These are phyloP conservation scores for Pythium aquatile DNA, from an alignment of 352 stramenopile species.

Conservation along the genomic window DNA sequence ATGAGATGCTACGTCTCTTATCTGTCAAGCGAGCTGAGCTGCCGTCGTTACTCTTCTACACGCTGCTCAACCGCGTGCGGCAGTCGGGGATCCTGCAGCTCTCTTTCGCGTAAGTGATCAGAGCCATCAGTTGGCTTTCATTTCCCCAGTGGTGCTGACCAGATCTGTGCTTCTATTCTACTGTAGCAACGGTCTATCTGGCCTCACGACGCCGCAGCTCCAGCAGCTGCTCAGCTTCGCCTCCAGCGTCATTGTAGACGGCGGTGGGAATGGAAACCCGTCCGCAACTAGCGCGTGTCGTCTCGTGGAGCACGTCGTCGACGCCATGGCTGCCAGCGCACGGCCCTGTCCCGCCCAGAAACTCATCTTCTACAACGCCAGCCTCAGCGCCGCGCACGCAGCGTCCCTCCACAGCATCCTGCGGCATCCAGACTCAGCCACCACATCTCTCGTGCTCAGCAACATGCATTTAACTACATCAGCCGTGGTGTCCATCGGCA, in stretches of 20 bases:
- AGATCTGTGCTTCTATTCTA: not conserved
- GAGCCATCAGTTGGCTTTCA: not conserved
- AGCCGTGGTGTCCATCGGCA: slow-evolving; percentile 46
- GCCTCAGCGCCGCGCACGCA: slow-evolving; percentile 35
- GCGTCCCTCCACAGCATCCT: slow-evolving; percentile 37
- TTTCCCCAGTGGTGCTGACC: not conserved
- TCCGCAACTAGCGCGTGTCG: slow-evolving; percentile 14
- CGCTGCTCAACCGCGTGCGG: slow-evolving; percentile 65
- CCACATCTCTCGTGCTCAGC: slow-evolving; percentile 62
- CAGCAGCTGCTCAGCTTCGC: slow-evolving; percentile 56
- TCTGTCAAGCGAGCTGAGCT: slow-evolving; percentile 44
- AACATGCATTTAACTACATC: slow-evolving; percentile 42
- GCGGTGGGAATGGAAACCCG: slow-evolving; percentile 14
- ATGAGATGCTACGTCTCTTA: not conserved
- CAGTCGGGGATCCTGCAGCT: slow-evolving; percentile 65
- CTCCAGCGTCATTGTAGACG: slow-evolving; percentile 60
- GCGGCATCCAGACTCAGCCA: slow-evolving; percentile 28
- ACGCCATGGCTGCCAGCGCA: slow-evolving; percentile 36
- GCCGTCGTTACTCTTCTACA: slow-evolving; percentile 69
- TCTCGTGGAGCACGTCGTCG: slow-evolving; percentile 52
- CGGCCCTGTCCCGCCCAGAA: slow-evolving; percentile 43
- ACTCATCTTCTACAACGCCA: slow-evolving; percentile 71
- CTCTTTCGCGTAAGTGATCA: slow-evolving; percentile 37
- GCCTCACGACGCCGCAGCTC: slow-evolving; percentile 40
- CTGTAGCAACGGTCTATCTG: slow-evolving; percentile 35